Evolutionary conservation across 176 grass and related monocot genomes (phyloP), one percentile per base, ranked within the genome.

Genomic region (Triticum turgidum): DNA sequence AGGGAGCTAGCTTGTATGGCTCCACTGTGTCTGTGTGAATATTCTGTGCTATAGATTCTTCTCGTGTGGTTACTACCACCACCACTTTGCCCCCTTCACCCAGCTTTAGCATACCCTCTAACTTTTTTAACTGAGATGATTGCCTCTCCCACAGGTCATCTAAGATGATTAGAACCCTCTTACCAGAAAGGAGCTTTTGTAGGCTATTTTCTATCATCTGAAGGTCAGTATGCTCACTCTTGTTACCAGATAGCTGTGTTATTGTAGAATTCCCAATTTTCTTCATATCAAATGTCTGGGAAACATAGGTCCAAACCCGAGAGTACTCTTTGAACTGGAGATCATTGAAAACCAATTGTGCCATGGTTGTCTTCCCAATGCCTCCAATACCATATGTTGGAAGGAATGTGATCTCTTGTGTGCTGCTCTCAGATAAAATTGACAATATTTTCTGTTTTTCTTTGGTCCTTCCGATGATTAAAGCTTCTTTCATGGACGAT

Each of bases 281-380:
- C 4, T 81, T 73, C 39, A 81, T 11, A 4, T 81, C 7, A 52
- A 86, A 61, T 3, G 9, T 25, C 10, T 86, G 52, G 24, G 78
- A 80, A 7, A 84, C 88, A 76, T 89, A 75, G 4, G 85, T 3
- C 83, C 88, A 89, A 12, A 39, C 54, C 18, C 7, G 7, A 27
- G 6, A 37, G 39, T 85, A 30, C 2, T 54, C 41, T 10, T 22
- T 20, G 20, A 73, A 66, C 4, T 1, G 2, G 0, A 7, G 2
- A 51, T 86, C 39, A 54, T 86, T 86, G 69, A 59, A 89, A 30
- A 89, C 9, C 17, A 33, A 5, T 21, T 76, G 64, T 14, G 83
- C 83, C 9, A 89, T 13, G 5, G 77, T 89, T 44, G 83, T 89
- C 77, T 89, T 89, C 5, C 88, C 83, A 27, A 86, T 73, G 3